phyloP scores from a whole-genome alignment of 2,329 filamentous ascomycete genomes.

The Trichoderma arundinaceum region DNA sequence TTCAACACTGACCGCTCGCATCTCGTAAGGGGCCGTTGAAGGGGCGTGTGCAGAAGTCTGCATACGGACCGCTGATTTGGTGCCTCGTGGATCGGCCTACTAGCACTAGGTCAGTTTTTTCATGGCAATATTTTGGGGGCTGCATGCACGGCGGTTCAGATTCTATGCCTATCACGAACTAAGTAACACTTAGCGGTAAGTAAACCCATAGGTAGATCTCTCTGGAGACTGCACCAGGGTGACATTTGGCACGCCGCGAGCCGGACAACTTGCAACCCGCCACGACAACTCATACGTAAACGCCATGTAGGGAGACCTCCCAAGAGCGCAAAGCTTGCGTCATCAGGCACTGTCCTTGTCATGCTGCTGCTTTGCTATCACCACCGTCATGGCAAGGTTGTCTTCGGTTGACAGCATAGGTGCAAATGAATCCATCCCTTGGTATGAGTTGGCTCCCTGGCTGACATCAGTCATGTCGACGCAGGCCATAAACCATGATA shows the following conservation, averaged over 20 bases:
- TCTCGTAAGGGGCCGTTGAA: not conserved
- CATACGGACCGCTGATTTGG: not conserved
- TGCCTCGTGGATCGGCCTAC: not conserved
- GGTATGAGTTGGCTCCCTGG: too few species aligned
- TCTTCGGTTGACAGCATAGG: too few species aligned
- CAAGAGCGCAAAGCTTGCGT: not conserved
- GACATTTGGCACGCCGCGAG: not conserved
- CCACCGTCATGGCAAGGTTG: not conserved
- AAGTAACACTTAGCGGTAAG: not conserved
- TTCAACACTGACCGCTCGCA: not conserved
- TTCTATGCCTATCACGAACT: not conserved
- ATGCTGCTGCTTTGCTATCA: not conserved
- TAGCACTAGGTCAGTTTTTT: not conserved
- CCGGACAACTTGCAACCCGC: not conserved
- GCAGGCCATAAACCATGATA: not conserved
- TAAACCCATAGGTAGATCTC: not conserved
- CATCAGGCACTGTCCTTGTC: not conserved
- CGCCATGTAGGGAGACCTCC: not conserved
- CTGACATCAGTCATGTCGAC: not conserved
- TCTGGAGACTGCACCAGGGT: not conserved
- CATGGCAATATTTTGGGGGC: constrained; percentile 6
- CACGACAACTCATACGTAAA: not conserved
- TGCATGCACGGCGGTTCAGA: not conserved
- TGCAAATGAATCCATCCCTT: not conserved
- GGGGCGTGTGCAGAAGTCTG: constrained; percentile 13